These are phyloP conservation scores for Microdochium paspali DNA, from an alignment of 2,329 filamentous ascomycete genomes.

Conservation along the genomic window DNA sequence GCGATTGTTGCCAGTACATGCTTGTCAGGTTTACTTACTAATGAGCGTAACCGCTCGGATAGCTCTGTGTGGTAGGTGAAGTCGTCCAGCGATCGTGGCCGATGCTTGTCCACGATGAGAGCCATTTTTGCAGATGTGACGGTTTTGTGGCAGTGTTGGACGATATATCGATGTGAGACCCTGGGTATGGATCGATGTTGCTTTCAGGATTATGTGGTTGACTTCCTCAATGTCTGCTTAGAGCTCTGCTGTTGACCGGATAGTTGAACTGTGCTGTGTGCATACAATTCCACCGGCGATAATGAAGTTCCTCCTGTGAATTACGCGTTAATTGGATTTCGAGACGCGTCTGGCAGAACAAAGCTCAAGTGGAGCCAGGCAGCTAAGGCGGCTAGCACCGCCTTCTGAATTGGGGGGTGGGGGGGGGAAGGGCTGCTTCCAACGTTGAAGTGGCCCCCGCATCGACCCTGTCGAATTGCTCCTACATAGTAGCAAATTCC, in stretches of 20 bases:
- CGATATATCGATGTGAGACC: no score
- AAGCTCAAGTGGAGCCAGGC: not conserved
- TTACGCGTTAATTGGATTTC: conserved; percentile 21
- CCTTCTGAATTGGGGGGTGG: not conserved
- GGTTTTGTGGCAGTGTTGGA: no score
- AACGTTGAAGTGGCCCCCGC: no score
- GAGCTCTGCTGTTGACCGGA: no score
- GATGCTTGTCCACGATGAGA: conserved; percentile 63
- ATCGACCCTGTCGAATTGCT: no score
- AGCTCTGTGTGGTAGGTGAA: conserved; percentile 85
- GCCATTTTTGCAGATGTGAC: conserved; percentile 35
- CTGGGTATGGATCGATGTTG: not conserved
- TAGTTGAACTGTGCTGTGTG: no score
- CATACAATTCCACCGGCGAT: not conserved
- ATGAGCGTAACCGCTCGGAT: conserved; percentile 74
- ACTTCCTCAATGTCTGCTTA: not conserved
- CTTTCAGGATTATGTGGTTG: not conserved
- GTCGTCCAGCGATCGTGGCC: conserved; percentile 63
- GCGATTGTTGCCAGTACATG: no score
- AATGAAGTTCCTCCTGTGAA: conserved; percentile 2
- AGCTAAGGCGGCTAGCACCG: not conserved
- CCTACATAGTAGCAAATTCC: no score
- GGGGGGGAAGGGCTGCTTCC: no score
- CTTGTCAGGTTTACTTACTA: conserved; percentile 42
- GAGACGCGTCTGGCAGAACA: conserved; percentile 10